A percentile compares a stretch with the other conserved stretches of the same genome.
phyloP scores from a whole-genome alignment of 2,329 filamentous ascomycete genomes.

The Cyphellophora attinorum region DNA sequence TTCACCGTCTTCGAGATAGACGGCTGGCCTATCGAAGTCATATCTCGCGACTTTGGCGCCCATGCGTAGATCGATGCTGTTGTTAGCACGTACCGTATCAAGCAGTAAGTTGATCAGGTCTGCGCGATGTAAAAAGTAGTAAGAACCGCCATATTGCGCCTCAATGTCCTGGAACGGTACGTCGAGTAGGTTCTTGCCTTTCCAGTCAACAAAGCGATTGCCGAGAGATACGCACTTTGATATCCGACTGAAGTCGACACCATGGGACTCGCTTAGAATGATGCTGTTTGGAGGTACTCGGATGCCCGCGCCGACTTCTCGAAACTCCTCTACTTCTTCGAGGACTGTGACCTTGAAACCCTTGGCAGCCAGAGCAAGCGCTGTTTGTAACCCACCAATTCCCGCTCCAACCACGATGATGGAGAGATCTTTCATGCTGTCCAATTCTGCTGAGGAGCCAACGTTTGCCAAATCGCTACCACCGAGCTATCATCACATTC shows the following conservation, averaged over 20 bases:
- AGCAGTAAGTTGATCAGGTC: constrained; percentile 19
- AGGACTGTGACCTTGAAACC: constrained; percentile 21
- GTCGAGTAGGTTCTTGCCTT: constrained; percentile 20
- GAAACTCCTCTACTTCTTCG: constrained; percentile 17
- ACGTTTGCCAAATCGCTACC: too few species aligned
- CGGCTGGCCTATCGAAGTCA: constrained; percentile 18
- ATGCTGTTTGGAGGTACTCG: constrained; percentile 19
- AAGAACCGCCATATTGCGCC: constrained; percentile 20
- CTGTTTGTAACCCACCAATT: constrained; percentile 15
- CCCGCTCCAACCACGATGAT: constrained; percentile 16
- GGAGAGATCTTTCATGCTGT: constrained; percentile 8
- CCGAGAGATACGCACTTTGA: constrained; percentile 20
- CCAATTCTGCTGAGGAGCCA: too few species aligned
- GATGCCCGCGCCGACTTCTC: constrained; percentile 19
- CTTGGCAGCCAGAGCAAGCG: constrained; percentile 17
- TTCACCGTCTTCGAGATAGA: constrained; percentile 15
- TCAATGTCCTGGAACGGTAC: constrained; percentile 17
- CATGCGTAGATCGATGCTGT: constrained; percentile 15
- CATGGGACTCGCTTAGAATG: constrained; percentile 11
- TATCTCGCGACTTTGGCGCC: constrained; percentile 17
- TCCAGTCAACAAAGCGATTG: constrained; percentile 23
- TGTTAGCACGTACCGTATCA: constrained; percentile 7
- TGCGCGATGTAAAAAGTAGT: constrained; percentile 24
- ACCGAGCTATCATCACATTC: too few species aligned
- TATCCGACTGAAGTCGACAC: constrained; percentile 11